phyloP scores from a whole-genome alignment of 257 asterid genomes.

The Pogostemon cablin region DNA sequence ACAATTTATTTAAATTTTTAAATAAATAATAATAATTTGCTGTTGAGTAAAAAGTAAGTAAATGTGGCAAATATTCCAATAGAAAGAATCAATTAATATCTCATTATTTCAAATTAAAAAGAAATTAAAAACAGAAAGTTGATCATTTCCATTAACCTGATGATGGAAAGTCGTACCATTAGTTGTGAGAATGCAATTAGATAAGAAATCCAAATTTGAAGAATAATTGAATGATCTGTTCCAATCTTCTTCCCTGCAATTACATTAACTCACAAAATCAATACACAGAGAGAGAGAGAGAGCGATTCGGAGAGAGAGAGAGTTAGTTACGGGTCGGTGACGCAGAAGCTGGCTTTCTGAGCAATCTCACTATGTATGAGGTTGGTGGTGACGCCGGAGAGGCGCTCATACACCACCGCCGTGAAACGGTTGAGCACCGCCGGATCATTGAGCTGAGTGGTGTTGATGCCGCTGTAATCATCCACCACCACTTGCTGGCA shows the following conservation, averaged over 20 bases:
- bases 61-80: no score
- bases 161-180: constrained; percentile 41
- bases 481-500: constrained; percentile 43
- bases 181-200: constrained; percentile 55
- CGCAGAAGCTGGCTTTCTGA: constrained; percentile 50
- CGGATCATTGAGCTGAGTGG: constrained; percentile 41
- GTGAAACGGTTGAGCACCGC: constrained; percentile 45
- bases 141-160: no score
- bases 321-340: constrained; percentile 59
- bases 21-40: no score
- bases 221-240: constrained; percentile 69
- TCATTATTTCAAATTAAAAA: no score
- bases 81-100: no score
- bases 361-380: constrained; percentile 53
- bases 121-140: no score
- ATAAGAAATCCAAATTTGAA: constrained; percentile 58
- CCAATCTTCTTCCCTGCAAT: constrained; percentile 76
- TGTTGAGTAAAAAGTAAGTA: no score
- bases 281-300: background rate
- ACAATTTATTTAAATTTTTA: no score
- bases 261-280: background rate
- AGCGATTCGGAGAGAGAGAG: background rate
- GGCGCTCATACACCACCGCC: constrained; percentile 40
- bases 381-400: constrained; percentile 49
- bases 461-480: constrained; percentile 35